Conservation (phyloP, 345 rosid genomes). For the Nasturtium officinale region DNA sequence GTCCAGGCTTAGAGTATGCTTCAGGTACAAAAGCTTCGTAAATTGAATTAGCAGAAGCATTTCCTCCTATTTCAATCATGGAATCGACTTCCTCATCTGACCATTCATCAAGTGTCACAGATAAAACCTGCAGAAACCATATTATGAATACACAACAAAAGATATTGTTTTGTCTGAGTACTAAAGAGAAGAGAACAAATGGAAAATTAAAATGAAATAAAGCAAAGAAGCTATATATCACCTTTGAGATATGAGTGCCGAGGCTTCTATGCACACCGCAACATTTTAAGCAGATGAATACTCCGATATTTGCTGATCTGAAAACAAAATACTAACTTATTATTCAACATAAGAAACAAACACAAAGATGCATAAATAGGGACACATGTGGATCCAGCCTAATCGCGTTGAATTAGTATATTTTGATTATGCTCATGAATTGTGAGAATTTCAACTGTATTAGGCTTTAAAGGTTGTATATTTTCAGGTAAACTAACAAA, state of each 20-base stretch:
- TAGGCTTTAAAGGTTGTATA: too few species aligned
- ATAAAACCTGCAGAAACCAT: conserved; percentile 61
- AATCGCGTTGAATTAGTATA: too few species aligned
- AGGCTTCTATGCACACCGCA: conserved; percentile 95
- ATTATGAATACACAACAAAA: conserved; percentile 2
- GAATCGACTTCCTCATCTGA: conserved; percentile 77
- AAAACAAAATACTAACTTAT: conserved; percentile 31
- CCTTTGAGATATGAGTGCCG: conserved; percentile 94
- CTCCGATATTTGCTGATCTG: conserved; percentile 81
- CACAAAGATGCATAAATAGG: background rate
- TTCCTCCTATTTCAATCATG: conserved; percentile 75
- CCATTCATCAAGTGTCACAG: conserved; percentile 95
- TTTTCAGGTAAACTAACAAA: too few species aligned
- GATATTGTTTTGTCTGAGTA: background rate
- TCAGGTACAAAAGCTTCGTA: conserved; percentile 76
- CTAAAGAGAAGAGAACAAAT: background rate
- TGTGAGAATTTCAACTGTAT: too few species aligned
- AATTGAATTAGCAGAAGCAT: conserved; percentile 63
- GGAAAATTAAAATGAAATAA: background rate
- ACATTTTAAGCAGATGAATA: conserved; percentile 91
- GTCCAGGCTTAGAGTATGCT: conserved; percentile 61
- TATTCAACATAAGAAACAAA: background rate
- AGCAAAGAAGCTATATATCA: conserved; percentile 26
- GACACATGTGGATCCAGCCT: background rate
- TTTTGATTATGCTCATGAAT: too few species aligned